Percentiles rank a stretch among this genome's conserved stretches.
Evolutionary conservation across 169 alveolate species (phyloP).

Genomic region (Plasmodium vinckei): DNA sequence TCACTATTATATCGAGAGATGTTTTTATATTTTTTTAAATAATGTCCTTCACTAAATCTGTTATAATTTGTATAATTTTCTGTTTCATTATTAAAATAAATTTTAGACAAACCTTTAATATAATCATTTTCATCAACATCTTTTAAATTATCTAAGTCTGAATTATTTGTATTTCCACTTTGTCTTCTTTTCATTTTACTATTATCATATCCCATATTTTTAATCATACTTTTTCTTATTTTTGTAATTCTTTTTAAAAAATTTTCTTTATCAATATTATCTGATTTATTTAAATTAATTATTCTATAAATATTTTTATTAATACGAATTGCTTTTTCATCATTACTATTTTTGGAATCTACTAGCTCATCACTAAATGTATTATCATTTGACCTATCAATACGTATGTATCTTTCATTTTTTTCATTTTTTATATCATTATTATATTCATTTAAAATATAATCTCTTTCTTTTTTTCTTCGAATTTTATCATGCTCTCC

Average conservation of each 20-base stretch:
- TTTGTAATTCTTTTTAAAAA: slow-evolving; percentile 47
- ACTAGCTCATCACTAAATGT: background rate
- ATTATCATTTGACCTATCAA: background rate
- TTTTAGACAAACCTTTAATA: background rate
- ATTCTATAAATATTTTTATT: slow-evolving; percentile 53
- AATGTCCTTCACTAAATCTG: slow-evolving; percentile 55
- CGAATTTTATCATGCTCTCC: background rate
- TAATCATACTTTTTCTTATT: slow-evolving; percentile 46
- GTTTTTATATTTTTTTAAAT: slow-evolving; percentile 11
- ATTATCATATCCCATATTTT: background rate
- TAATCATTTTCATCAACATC: slow-evolving; percentile 3
- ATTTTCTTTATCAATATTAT: slow-evolving; percentile 18
- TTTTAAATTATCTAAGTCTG: background rate
- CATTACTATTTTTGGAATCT: background rate
- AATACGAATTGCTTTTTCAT: slow-evolving; percentile 51
- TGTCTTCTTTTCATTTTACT: background rate
- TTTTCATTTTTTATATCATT: slow-evolving; percentile 4
- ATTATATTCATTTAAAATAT: background rate
- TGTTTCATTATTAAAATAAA: background rate
- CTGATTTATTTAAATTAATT: slow-evolving; percentile 17
- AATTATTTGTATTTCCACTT: background rate
- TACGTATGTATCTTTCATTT: background rate
- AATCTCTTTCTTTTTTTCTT: background rate
- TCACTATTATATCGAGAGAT: slow-evolving; percentile 43
- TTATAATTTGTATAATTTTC: slow-evolving; percentile 6